A percentile compares a stretch with the other conserved stretches of the same genome.
These are phyloP conservation scores for Pilaira anomala DNA, from an alignment of 192 early-diverging fungal genomes.

Conservation along the genomic window DNA sequence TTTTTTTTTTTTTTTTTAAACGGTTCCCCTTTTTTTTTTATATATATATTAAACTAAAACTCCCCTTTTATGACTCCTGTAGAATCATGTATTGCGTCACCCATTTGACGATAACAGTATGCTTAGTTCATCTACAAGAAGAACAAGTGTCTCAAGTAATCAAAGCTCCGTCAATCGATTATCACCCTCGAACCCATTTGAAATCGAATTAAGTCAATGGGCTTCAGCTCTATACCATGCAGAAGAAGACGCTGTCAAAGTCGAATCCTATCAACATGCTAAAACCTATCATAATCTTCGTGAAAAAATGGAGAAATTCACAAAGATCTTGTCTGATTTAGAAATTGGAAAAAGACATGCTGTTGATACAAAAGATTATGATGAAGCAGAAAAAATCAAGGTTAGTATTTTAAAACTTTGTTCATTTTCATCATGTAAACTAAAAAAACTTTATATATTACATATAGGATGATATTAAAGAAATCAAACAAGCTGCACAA, in stretches of 20 bases:
- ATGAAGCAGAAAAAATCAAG: slow-evolving; percentile 71
- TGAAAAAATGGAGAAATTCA: slow-evolving; percentile 21
- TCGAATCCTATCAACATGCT: slow-evolving; percentile 63
- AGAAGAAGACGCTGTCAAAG: slow-evolving; percentile 58
- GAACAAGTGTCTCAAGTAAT: slow-evolving; percentile 34
- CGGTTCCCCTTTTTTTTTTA: neutral
- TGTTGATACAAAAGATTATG: slow-evolving; percentile 71
- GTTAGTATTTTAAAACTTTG: too few species aligned
- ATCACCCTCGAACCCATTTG: slow-evolving; percentile 17
- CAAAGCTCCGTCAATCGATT: slow-evolving; percentile 19
- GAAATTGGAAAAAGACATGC: slow-evolving; percentile 56
- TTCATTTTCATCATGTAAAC: neutral
- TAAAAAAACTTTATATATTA: neutral
- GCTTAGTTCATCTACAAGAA: slow-evolving; percentile 30
- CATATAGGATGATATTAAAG: slow-evolving; percentile 23
- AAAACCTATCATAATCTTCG: slow-evolving; percentile 52
- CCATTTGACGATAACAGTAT: slow-evolving; percentile 25
- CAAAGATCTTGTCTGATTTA: slow-evolving; percentile 32
- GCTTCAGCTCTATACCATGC: slow-evolving; percentile 42
- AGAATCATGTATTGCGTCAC: slow-evolving; percentile 21
- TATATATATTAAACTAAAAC: neutral
- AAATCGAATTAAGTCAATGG: slow-evolving; percentile 31
- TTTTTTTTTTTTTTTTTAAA: neutral
- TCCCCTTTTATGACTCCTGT: neutral
- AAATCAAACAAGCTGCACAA: slow-evolving; percentile 29